These are phyloP conservation scores for Asterophora lycoperdoides DNA, from an alignment of 768 basidiomycete species.

Conservation along the genomic window DNA sequence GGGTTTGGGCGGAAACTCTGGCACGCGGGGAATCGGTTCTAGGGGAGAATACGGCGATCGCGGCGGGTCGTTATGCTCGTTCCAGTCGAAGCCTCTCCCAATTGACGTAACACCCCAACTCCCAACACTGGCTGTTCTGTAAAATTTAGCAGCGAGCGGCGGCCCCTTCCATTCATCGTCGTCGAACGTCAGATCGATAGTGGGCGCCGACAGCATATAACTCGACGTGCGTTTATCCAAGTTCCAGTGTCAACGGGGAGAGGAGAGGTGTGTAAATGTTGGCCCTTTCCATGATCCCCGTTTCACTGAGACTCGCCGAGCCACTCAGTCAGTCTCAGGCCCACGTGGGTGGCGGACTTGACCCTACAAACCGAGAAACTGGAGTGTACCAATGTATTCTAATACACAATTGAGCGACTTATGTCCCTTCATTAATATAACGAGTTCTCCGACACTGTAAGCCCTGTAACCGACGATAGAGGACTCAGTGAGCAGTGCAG, in stretches of 20 bases:
- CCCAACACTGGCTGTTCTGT: constrained; percentile 62
- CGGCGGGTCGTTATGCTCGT: constrained; percentile 33
- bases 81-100: constrained; percentile 80
- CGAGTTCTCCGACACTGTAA: too few species aligned
- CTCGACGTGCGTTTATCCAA: constrained; percentile 3
- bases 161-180: constrained; percentile 66
- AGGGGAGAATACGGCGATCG: constrained; percentile 17
- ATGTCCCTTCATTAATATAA: too few species aligned
- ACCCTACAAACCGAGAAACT: too few species aligned
- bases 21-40: constrained; percentile 15
- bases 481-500: not conserved
- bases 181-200: constrained; percentile 62
- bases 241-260: constrained; percentile 7
- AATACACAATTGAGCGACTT: too few species aligned
- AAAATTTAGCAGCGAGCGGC: constrained; percentile 43
- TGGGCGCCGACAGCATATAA: constrained; percentile 56
- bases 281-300: constrained; percentile 1
- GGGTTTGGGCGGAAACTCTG: constrained; percentile 16
- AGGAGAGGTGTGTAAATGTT: constrained; percentile 7
- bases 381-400: too few species aligned
- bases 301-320: constrained; percentile 6
- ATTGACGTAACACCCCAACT: constrained; percentile 87
- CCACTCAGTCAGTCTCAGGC: constrained; percentile 3
- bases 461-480: too few species aligned
- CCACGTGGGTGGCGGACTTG: constrained; percentile 3